phyloP scores from a whole-genome alignment of 1,139 yeast genomes.

The Pichia sp. region DNA sequence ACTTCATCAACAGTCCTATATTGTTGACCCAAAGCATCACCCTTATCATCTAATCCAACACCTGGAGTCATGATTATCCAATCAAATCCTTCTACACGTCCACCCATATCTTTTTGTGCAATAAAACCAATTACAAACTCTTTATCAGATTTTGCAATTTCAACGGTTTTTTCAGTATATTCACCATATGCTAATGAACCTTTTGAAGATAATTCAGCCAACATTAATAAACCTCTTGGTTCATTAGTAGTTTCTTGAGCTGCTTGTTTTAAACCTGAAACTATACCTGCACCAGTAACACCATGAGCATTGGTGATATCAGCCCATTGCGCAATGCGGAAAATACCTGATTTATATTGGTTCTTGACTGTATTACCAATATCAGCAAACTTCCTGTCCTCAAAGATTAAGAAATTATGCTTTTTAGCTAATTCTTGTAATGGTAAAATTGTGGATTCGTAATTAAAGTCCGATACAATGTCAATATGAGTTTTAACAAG shows the following conservation, averaged over 20 bases:
- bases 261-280: conserved; percentile 79
- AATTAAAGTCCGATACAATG: conserved; percentile 80
- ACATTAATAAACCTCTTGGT: conserved; percentile 87
- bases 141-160: conserved; percentile 79
- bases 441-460: conserved; percentile 73
- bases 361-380: conserved; percentile 97
- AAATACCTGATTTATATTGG: conserved; percentile 88
- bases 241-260: conserved; percentile 55
- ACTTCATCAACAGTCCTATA: conserved; percentile 90
- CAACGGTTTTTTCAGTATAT: conserved; percentile 80
- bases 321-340: conserved; percentile 87
- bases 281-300: conserved; percentile 92
- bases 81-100: conserved; percentile 76
- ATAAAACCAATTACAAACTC: conserved; percentile 95
- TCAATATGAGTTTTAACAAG: conserved; percentile 93
- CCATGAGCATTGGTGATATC: conserved; percentile 98
- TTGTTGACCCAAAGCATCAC: conserved; percentile 96
- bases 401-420: conserved; percentile 83
- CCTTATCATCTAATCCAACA: conserved; percentile 94
- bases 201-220: conserved; percentile 90
- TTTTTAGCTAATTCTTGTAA: conserved; percentile 62
- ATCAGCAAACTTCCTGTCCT: conserved; percentile 97
- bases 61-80: conserved; percentile 98
- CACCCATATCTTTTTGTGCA: conserved; percentile 88
- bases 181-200: conserved; percentile 93